A percentile compares a stretch with the other conserved stretches of the same genome.
Evolutionary conservation across 352 stramenopile species (phyloP).

Genomic region (Phytophthora sp.): DNA sequence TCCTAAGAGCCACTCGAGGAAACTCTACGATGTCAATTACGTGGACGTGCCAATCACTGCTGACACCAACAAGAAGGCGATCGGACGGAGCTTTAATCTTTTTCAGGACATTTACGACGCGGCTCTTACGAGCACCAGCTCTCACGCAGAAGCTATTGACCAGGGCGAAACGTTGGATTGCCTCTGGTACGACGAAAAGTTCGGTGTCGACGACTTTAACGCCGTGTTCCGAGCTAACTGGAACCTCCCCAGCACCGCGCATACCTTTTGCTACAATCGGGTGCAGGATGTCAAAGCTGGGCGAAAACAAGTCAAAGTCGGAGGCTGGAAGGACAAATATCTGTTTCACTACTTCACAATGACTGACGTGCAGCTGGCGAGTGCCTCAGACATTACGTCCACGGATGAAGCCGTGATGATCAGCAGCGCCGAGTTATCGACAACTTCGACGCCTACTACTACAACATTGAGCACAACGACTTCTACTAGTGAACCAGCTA

Average conservation of each 20-base stretch:
- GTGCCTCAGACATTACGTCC: constrained; percentile 29
- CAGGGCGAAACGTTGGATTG: constrained; percentile 62
- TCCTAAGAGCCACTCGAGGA: constrained; percentile 48
- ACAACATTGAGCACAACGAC: neutral
- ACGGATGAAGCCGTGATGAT: constrained; percentile 25
- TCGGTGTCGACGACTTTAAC: constrained; percentile 54
- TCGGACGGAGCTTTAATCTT: constrained; percentile 49
- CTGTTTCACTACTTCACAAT: constrained; percentile 36
- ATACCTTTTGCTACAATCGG: constrained; percentile 48
- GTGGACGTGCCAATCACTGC: constrained; percentile 20
- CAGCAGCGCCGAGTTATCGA: neutral
- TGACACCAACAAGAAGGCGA: constrained; percentile 29
- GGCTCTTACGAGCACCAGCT: constrained; percentile 16
- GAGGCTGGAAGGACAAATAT: constrained; percentile 27
- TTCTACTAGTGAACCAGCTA: neutral
- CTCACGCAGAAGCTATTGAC: constrained; percentile 41
- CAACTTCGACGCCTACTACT: constrained; percentile 4
- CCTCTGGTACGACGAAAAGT: constrained; percentile 51
- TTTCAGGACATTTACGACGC: constrained; percentile 40
- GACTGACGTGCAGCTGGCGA: constrained; percentile 30
- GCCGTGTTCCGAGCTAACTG: constrained; percentile 45
- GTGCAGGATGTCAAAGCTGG: constrained; percentile 32
- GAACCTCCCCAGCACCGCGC: constrained; percentile 25
- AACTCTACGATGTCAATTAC: constrained; percentile 21
- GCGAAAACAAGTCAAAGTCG: constrained; percentile 22